A percentile compares a stretch with the other conserved stretches of the same genome.
Conservation (phyloP, 2,329 filamentous ascomycete species). For the Cytospora schulzeri region DNA sequence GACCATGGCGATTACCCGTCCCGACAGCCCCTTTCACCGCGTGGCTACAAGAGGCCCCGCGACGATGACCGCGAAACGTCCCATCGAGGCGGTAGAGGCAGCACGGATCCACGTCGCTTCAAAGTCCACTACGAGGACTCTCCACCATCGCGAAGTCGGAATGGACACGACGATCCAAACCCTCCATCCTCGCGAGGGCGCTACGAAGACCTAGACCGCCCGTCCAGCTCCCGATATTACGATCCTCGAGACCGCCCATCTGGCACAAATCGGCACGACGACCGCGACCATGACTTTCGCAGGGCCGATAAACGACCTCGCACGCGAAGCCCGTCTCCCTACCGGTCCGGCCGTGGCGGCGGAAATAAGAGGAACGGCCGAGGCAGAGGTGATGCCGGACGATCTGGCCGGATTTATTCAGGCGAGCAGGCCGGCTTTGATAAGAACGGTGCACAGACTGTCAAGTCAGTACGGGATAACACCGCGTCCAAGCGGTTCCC, state of each 20-base stretch:
- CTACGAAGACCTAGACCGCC: slow-evolving; percentile 62
- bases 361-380: slow-evolving; percentile 35
- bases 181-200: slow-evolving; percentile 32
- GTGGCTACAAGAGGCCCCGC: slow-evolving; percentile 67
- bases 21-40: slow-evolving; percentile 60
- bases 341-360: slow-evolving; percentile 29
- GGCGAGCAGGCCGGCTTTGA: slow-evolving; percentile 38
- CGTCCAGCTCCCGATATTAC: slow-evolving; percentile 32
- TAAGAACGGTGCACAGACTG: slow-evolving; percentile 51
- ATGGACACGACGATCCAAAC: slow-evolving; percentile 53
- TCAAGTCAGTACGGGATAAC: slow-evolving; percentile 54
- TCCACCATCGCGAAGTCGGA: slow-evolving; percentile 47
- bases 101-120: slow-evolving; percentile 60
- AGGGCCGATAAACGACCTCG: slow-evolving; percentile 36
- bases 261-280: slow-evolving; percentile 48
- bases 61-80: slow-evolving; percentile 64
- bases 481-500: slow-evolving; percentile 66
- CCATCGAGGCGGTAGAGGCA: slow-evolving; percentile 41
- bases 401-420: slow-evolving; percentile 33
- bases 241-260: slow-evolving; percentile 28
- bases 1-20: slow-evolving; percentile 50
- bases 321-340: slow-evolving; percentile 35
- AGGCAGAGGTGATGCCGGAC: slow-evolving; percentile 32
- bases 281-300: slow-evolving; percentile 47
- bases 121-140: slow-evolving; percentile 65